Evolutionary conservation across 1,284 basidiomycete species (phyloP).

Genomic region (Waitea zeae): DNA sequence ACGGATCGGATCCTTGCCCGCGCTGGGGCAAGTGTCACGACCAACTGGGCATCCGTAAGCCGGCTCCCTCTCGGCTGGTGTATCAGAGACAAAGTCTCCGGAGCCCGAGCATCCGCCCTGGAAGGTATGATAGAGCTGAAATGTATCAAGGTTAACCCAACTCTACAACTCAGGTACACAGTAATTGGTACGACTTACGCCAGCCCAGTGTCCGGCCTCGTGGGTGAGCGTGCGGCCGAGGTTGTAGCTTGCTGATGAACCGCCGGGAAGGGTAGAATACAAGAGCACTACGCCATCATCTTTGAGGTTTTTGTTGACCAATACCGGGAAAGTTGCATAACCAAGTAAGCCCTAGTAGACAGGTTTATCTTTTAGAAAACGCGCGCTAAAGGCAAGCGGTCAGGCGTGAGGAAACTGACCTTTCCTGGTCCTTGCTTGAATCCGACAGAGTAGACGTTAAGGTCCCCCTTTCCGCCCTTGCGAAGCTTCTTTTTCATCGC

Average conservation of each 20-base stretch:
- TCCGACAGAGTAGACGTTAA: constrained; percentile 37
- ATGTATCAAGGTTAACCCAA: too few species aligned
- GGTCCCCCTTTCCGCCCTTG: constrained; percentile 19
- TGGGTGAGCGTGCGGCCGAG: constrained; percentile 34
- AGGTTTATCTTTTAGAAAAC: constrained; percentile 9
- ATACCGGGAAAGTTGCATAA: constrained; percentile 32
- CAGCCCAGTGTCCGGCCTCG: constrained; percentile 39
- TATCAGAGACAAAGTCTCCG: constrained; percentile 34
- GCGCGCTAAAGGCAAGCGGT: not conserved
- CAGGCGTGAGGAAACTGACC: too few species aligned
- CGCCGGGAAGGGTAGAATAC: constrained; percentile 31
- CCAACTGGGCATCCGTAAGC: constrained; percentile 27
- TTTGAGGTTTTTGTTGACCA: constrained; percentile 17
- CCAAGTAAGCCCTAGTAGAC: constrained; percentile 24
- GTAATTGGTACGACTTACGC: too few species aligned
- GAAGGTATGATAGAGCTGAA: constrained; percentile 42
- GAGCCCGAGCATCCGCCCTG: constrained; percentile 31
- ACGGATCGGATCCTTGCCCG: constrained; percentile 26
- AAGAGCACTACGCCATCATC: constrained; percentile 34
- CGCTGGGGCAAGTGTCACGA: constrained; percentile 25
- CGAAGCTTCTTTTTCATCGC: constrained; percentile 32
- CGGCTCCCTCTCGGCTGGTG: constrained; percentile 24
- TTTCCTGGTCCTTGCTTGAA: not conserved
- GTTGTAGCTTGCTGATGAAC: constrained; percentile 25
- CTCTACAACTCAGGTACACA: too few species aligned